Base-by-base conservation (phyloP, 345 rosid species). In the Eucalyptus dawsonii region DNA sequence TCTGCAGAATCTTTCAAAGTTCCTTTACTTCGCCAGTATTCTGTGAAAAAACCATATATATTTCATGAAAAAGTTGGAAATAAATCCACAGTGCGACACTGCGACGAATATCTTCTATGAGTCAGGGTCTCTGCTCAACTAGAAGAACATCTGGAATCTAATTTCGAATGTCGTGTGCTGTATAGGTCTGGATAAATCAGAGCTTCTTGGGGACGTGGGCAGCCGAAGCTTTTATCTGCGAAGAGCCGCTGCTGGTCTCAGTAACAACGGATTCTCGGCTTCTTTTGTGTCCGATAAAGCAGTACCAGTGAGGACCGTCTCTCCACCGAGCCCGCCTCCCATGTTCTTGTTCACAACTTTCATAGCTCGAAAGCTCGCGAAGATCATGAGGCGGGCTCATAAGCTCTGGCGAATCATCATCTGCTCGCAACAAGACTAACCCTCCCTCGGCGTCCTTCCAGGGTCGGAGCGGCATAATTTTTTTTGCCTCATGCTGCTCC, bases 181-280 rank as follows among this genome's bases (percentile, higher is more conserved):
- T 37, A 80, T 86, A 96, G 99, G 97, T 91, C 90, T 97, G 92
- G 97, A 95, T 60, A 96, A 92, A 91, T 91, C 96, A 9, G 92
- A 93, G 86, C 67, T 91, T 51, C 93, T 96, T 3, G 97, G 99
- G 65, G 96, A 94, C 60, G 92, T 93, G 72, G 98, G 99, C 1
- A 93, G 95, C 92, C 92, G 99, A 89, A 97, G 95, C 91, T 97
- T 97, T 92, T 95, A 93, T 87, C 96, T 97, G 69, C 93, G 98
- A 87, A 93, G 92, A 91, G 91, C 88, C 24, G 65, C 93, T 87
- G 72, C 95, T 80, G 88, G 86, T 88, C 50, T 87, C 54, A 88
- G 91, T 14, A 86, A 54, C 62, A 89, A 87, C 37, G 92, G 87
- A 72, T n/a, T 90, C 40, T 86, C 90, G 11, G 86, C 90, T 72